Evolutionary conservation across 2,329 filamentous ascomycete genomes (phyloP).

Genomic region (Curvularia verruculosa): DNA sequence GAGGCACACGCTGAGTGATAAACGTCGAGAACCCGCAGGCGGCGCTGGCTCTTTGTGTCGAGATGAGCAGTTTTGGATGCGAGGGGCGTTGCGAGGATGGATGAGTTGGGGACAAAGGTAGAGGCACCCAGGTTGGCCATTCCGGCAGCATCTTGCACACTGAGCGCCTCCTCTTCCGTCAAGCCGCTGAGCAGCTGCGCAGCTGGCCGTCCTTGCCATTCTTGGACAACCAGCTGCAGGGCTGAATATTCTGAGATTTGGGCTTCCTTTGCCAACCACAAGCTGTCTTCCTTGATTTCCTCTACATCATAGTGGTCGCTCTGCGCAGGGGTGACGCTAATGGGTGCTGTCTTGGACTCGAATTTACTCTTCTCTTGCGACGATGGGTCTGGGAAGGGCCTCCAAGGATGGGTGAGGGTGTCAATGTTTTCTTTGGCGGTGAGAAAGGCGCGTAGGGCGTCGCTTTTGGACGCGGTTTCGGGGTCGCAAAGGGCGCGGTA

Average conservation of each 20-base stretch:
- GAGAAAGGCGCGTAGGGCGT: conserved; percentile 68
- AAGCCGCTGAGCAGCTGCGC: conserved; percentile 72
- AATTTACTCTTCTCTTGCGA: conserved; percentile 72
- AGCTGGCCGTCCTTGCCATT: conserved; percentile 82
- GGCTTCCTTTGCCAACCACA: conserved; percentile 82
- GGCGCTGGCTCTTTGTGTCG: conserved; percentile 66
- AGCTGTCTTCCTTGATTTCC: conserved; percentile 80
- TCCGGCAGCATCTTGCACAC: conserved; percentile 75
- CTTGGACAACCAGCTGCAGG: conserved; percentile 77
- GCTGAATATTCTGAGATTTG: conserved; percentile 82
- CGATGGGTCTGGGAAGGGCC: conserved; percentile 69
- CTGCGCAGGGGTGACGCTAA: conserved; percentile 75
- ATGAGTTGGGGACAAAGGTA: conserved; percentile 53
- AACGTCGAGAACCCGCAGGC: conserved; percentile 70
- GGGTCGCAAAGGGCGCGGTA: conserved; percentile 61
- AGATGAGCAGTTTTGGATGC: conserved; percentile 52
- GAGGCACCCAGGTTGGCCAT: conserved; percentile 66
- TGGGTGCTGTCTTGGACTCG: conserved; percentile 84
- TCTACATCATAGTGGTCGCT: conserved; percentile 74
- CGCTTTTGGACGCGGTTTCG: conserved; percentile 50
- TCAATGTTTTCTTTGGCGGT: conserved; percentile 70
- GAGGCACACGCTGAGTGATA: conserved; percentile 75
- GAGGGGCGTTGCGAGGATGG: conserved; percentile 41
- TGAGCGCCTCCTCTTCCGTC: conserved; percentile 77
- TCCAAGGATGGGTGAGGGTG: conserved; percentile 71